A percentile compares a stretch with the other conserved stretches of the same genome.
phyloP scores from a whole-genome alignment of 202 grass and related monocot species.

The Eragrostis tef region DNA sequence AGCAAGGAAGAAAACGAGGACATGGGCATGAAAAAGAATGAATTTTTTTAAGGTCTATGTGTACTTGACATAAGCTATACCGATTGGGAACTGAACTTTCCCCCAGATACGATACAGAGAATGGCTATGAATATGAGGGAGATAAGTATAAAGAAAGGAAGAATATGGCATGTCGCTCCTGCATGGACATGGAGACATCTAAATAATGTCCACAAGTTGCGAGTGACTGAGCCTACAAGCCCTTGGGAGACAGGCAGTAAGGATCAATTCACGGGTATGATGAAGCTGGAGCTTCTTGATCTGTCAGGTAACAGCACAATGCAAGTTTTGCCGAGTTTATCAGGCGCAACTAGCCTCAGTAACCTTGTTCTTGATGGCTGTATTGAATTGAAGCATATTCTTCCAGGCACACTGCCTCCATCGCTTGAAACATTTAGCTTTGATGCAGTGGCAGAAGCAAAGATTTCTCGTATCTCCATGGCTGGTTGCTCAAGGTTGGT shows the following conservation, averaged over 20 bases:
- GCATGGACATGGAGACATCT: neutral
- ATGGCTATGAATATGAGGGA: neutral
- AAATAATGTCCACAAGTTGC: neutral
- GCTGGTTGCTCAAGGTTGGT: neutral
- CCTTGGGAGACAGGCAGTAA: neutral
- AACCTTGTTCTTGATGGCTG: constrained; percentile 25
- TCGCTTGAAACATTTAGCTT: constrained; percentile 35
- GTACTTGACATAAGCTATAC: constrained; percentile 20
- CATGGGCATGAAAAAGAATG: accelerated
- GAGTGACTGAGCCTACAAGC: neutral
- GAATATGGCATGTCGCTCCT: neutral
- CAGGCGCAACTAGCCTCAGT: neutral
- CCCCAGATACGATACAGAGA: neutral
- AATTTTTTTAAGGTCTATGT: neutral
- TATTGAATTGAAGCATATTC: neutral
- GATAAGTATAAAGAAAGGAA: neutral
- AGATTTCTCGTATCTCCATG: neutral
- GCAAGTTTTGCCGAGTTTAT: constrained; percentile 14
- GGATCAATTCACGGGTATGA: neutral
- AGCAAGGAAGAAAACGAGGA: neutral
- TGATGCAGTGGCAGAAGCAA: neutral
- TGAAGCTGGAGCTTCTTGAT: constrained; percentile 10
- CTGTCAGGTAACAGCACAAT: neutral
- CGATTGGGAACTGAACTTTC: neutral
- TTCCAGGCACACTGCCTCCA: neutral